phyloP scores from a whole-genome alignment of 805 yeast species.

The Metschnikowia sp. region DNA sequence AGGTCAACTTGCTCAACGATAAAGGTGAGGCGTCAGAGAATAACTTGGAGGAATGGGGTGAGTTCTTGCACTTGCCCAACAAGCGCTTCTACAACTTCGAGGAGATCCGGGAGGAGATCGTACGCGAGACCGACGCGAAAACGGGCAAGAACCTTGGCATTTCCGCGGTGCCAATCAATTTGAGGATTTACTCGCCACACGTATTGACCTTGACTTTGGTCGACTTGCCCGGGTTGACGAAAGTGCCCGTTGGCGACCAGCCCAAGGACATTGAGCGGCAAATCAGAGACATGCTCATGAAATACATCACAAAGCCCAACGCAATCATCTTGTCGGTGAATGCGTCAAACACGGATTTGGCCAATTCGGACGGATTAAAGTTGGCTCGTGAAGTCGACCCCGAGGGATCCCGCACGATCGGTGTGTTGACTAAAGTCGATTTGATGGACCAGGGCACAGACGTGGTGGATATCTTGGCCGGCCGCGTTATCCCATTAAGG shows the following conservation, averaged over 20 bases:
- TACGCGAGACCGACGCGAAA: slow-evolving; percentile 82
- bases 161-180: slow-evolving; percentile 86
- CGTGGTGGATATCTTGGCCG: slow-evolving; percentile 91
- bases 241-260: slow-evolving; percentile 98
- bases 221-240: slow-evolving; percentile 95
- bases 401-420: slow-evolving; percentile 91
- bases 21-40: slow-evolving; percentile 59
- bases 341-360: slow-evolving; percentile 84
- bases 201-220: slow-evolving; percentile 92
- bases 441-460: slow-evolving; percentile 98
- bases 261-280: slow-evolving; percentile 95
- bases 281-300: slow-evolving; percentile 88
- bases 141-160: slow-evolving; percentile 84
- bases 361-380: slow-evolving; percentile 93
- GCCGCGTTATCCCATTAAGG: slow-evolving; percentile 91
- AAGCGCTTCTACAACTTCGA: slow-evolving; percentile 83
- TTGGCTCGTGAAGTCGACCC: slow-evolving; percentile 98
- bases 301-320: slow-evolving; percentile 91
- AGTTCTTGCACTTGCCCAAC: slow-evolving; percentile 88
- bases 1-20: slow-evolving; percentile 40
- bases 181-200: slow-evolving; percentile 90
- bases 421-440: slow-evolving; percentile 94
- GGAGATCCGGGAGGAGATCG: slow-evolving; percentile 87
- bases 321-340: slow-evolving; percentile 93
- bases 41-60: slow-evolving; percentile 93